Conservation (phyloP, 2,329 filamentous ascomycete genomes). For the Diaporthe sp. region DNA sequence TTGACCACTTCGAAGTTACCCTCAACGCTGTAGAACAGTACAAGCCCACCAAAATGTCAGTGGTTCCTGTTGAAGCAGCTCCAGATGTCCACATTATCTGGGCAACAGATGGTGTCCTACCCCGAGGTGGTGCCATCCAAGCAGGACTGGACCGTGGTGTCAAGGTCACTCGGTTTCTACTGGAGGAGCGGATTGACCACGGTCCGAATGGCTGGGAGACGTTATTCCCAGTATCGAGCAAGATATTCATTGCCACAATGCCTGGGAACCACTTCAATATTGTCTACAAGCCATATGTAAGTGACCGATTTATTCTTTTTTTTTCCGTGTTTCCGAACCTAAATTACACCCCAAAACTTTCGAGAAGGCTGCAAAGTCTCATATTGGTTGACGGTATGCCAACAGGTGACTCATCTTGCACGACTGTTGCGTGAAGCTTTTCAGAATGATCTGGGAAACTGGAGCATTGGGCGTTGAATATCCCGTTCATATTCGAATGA, state of each 20-base stretch:
- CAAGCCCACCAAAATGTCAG: not conserved
- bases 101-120: not conserved
- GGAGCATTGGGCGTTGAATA: not conserved
- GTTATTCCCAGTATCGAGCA: not conserved
- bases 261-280: not conserved
- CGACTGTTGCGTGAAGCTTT: not conserved
- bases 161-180: not conserved
- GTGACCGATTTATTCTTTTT: not conserved
- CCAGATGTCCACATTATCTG: not conserved
- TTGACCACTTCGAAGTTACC: not conserved
- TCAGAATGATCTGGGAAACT: not conserved
- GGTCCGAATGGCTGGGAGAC: not conserved
- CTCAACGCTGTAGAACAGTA: not conserved
- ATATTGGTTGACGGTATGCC: not conserved
- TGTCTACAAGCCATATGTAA: conserved; percentile 1
- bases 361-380: not conserved
- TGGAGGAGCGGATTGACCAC: not conserved
- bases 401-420: not conserved
- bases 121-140: not conserved
- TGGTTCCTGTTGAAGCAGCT: not conserved
- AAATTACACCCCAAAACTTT: not conserved
- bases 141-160: not conserved
- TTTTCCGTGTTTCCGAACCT: not conserved
- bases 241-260: not conserved
- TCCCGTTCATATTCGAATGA: not conserved